phyloP scores from a whole-genome alignment of 169 alveolate genomes.

The Eimeria tenella region DNA sequence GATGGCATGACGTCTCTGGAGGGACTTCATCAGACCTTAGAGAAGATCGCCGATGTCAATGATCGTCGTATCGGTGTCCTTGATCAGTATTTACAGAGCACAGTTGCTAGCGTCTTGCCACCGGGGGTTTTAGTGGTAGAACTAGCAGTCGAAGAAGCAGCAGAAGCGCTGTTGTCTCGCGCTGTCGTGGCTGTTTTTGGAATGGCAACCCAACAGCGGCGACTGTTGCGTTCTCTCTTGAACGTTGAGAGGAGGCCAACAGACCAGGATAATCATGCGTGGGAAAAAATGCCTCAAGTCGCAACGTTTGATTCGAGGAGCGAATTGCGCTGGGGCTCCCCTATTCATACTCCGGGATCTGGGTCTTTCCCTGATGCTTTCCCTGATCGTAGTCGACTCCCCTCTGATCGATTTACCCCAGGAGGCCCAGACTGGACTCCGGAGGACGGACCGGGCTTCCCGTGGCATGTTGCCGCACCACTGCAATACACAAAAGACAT shows the following conservation, averaged over 20 bases:
- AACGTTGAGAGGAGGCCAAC: not conserved
- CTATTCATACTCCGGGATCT: not conserved
- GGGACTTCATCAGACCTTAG: conserved; percentile 12
- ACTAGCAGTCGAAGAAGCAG: conserved; percentile 20
- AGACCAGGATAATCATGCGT: not conserved
- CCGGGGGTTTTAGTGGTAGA: conserved; percentile 3
- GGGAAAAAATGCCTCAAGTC: not conserved
- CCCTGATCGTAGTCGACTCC: not conserved
- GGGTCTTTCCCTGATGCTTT: not conserved
- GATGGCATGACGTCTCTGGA: not conserved
- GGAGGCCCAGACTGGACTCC: not conserved
- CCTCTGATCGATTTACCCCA: not conserved
- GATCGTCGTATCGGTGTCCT: conserved; percentile 6
- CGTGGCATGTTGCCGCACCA: conserved; percentile 14
- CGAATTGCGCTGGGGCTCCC: not conserved
- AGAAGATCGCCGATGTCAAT: not conserved
- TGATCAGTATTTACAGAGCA: not conserved
- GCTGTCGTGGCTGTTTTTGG: conserved; percentile 46
- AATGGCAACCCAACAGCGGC: conserved; percentile 47
- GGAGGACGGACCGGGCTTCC: not conserved
- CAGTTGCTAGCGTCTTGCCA: conserved; percentile 9
- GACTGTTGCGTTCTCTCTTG: not conserved
- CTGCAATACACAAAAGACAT: conserved; percentile 27
- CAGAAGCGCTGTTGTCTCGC: conserved; percentile 28
- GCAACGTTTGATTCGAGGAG: not conserved